These are phyloP conservation scores for Stachybotrys chlorohalonatus DNA, from an alignment of 2,329 filamentous ascomycete genomes.

Conservation along the genomic window DNA sequence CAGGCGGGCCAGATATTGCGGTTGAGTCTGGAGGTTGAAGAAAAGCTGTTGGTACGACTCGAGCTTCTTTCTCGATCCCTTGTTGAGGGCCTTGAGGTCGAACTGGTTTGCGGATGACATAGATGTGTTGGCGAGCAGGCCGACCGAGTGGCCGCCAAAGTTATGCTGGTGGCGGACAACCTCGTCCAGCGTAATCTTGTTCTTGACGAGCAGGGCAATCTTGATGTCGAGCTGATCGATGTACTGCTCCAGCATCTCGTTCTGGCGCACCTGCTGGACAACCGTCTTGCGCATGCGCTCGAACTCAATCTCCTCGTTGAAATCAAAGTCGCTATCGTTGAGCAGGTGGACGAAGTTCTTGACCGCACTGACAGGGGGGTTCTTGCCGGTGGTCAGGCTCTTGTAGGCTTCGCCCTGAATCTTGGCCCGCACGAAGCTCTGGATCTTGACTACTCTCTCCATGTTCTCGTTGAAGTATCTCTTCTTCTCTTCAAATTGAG, in stretches of 20 bases:
- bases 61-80: constrained; percentile 88
- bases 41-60: constrained; percentile 97
- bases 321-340: constrained; percentile 97
- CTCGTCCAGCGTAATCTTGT: constrained; percentile 98
- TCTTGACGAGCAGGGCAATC: constrained; percentile 95
- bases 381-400: constrained; percentile 90
- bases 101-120: constrained; percentile 87
- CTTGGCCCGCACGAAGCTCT: constrained; percentile 90
- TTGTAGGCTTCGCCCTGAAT: constrained; percentile 98
- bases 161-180: constrained; percentile 95
- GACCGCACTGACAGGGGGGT: constrained; percentile 90
- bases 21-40: constrained; percentile 93
- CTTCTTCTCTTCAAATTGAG: constrained; percentile 73
- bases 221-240: constrained; percentile 99
- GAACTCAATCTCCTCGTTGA: constrained; percentile 97
- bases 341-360: constrained; percentile 97
- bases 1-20: constrained; percentile 82
- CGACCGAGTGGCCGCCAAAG: constrained; percentile 82
- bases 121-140: constrained; percentile 77
- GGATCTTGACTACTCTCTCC: constrained; percentile 97
- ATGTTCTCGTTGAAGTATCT: constrained; percentile 92
- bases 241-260: constrained; percentile 95
- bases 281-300: constrained; percentile 92
- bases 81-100: constrained; percentile 95
- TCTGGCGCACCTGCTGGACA: constrained; percentile 92